These are phyloP conservation scores for Ceratopteris richardii DNA, from an alignment of 75 land plant genomes.

Conservation along the genomic window DNA sequence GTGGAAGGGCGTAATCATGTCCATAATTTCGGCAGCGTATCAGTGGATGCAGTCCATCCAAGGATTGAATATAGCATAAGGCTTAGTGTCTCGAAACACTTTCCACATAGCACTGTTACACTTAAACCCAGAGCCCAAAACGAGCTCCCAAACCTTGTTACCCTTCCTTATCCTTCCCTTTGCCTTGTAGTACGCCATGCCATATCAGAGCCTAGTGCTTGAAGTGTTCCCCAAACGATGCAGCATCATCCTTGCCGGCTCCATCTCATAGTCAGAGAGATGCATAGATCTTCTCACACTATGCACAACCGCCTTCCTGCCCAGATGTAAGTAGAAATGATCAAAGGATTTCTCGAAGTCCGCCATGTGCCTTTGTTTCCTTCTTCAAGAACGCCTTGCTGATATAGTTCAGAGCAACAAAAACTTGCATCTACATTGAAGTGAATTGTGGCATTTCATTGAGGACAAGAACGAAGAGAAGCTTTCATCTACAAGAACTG, in stretches of 20 bases:
- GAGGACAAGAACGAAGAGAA: too few species aligned
- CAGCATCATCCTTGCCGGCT: slow-evolving; percentile 53
- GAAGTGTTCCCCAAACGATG: slow-evolving; percentile 67
- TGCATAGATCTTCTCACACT: slow-evolving; percentile 25
- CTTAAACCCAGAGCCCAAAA: slow-evolving; percentile 29
- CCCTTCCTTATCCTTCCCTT: slow-evolving; percentile 49
- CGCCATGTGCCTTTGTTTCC: slow-evolving; percentile 13
- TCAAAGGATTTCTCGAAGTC: slow-evolving; percentile 48
- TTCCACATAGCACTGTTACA: slow-evolving; percentile 37
- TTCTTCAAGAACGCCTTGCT: background rate
- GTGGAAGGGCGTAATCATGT: background rate
- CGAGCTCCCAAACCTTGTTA: too few species aligned
- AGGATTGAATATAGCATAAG: slow-evolving; percentile 11
- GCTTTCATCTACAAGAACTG: too few species aligned
- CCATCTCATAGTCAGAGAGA: slow-evolving; percentile 33
- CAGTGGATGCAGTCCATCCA: slow-evolving; percentile 44
- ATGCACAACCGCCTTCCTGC: slow-evolving; percentile 43
- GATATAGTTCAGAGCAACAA: slow-evolving; percentile 10
- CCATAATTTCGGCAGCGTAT: slow-evolving; percentile 21
- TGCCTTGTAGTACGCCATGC: slow-evolving; percentile 49
- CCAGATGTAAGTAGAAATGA: slow-evolving; percentile 48
- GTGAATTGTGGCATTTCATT: too few species aligned
- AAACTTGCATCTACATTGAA: too few species aligned
- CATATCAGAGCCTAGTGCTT: slow-evolving; percentile 50
- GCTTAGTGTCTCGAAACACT: slow-evolving; percentile 14